Evolutionary conservation across 352 stramenopile species (phyloP), one percentile per base, ranked within the genome.

Genomic region (Pythium phragmiticola): DNA sequence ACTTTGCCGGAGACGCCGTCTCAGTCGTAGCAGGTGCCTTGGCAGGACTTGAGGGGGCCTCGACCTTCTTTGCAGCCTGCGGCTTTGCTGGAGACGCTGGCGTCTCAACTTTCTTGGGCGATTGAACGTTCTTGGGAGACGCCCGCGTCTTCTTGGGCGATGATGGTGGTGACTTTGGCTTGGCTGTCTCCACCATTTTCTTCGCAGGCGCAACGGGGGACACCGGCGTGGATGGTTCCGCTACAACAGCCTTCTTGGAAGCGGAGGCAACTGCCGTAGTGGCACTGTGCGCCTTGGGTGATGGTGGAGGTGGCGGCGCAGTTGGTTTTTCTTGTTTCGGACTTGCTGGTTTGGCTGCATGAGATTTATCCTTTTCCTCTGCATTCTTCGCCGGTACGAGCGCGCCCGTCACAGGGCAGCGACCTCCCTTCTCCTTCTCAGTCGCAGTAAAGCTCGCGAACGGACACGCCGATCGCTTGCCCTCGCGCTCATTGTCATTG

Each of bases 401-500:
- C 57, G 69, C 64, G 47, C 73, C 69, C 4, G 74, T 78, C 60
- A 79, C 74, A 3, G 74, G 74, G 39, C 72, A 82, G 16, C 70
- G 71, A n/a, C 70, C 74, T 16, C 72, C 70, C 17, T 77, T 68
- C 42, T 72, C 69, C 51, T 79, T 78, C 36, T 79, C 63, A 33
- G 69, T 57, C 13, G 68, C 65, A 23, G 66, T 67, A 21, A 75
- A 60, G 16, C 52, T 66, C 21, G 62, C 64, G 46, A 70, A 74
- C 26, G 70, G 69, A 47, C 70, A 75, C 19, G 65, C 50, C 12
- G 61, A 57, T 17, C 64, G 51, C 26, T 60, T 64, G 1, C 67
- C 56, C 26, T 68, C 60, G 37, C 48, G 41, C 30, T 8, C 60
- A 41, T 72, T 72, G 45, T 76, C 75, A 42, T n/a, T 17, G 37